Evolutionary conservation across 176 grass and related monocot species (phyloP), one percentile per base, ranked within the genome.

Genomic region (Ensete ventricosum): DNA sequence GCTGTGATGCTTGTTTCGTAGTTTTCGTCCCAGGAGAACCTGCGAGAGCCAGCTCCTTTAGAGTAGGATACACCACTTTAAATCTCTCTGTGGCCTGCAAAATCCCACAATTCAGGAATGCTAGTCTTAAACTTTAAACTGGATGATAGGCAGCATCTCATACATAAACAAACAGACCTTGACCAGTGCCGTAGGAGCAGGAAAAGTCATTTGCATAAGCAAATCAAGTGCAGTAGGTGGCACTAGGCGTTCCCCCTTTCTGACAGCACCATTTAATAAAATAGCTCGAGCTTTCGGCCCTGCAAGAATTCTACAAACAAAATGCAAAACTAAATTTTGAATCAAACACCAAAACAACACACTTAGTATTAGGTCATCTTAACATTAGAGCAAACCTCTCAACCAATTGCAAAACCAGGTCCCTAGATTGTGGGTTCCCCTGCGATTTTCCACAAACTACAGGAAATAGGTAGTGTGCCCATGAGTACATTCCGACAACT

Each of bases 391-490:
- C 25, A 54, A 80, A 96, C 93, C 87, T 96, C 82, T 96, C 89
- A 3, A 96, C 82, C 87, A 96, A 84, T 53, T 96, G 93, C 76
- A 96, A 81, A 81, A 90, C 85, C 52, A 96, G 86, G 74, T 96
- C 93, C 70, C 93, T 90, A 52, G 87, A 84, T 7, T 79, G 89
- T 62, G 89, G 89, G 76, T 96, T 96, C 76, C 73, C 93, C 79
- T 78, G 78, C 71, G 87, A 64, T 77, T 96, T 96, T 29, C 79
- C 87, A 81, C 89, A 96, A 54, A 92, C 52, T 23, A 83, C 82
- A 68, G 89, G 93, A 86, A 96, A 96, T 11, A 96, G 55, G 73
- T 67, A 96, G 77, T 89, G 93, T 1, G 93, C 81, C 93, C 93
- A 96, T 62, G 66, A 81, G 84, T 89, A 96, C 86, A 92, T 88